Conservation (phyloP, 352 stramenopile genomes). For the Globisporangium abappressorium region DNA sequence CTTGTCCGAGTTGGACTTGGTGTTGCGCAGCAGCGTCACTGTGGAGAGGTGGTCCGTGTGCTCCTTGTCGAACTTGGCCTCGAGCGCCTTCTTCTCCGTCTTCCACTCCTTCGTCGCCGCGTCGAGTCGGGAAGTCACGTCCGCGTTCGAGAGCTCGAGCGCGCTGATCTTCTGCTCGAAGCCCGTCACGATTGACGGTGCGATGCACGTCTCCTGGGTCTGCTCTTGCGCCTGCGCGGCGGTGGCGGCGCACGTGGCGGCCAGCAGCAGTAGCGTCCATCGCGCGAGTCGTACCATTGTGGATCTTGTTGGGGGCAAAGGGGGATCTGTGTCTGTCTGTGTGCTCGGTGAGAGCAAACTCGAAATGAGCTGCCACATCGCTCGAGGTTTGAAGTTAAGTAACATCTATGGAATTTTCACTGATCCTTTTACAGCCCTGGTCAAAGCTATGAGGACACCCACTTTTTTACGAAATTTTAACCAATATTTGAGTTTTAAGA, state of each 20-base stretch:
- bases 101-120: slow-evolving; percentile 27
- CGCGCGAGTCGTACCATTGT: slow-evolving; percentile 35
- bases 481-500: not conserved
- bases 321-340: not conserved
- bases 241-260: slow-evolving; percentile 28
- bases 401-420: too few species aligned
- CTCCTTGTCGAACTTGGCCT: slow-evolving; percentile 33
- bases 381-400: not conserved
- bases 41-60: slow-evolving; percentile 24
- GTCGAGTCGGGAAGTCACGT: slow-evolving; percentile 41
- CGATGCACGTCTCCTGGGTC: slow-evolving; percentile 21
- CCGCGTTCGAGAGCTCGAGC: slow-evolving; percentile 37
- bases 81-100: slow-evolving; percentile 36
- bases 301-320: not conserved
- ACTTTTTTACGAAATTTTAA: not conserved
- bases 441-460: not conserved
- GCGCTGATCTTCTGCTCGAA: slow-evolving; percentile 44
- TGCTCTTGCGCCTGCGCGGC: slow-evolving; percentile 27
- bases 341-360: not conserved
- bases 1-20: slow-evolving; percentile 22
- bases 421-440: too few species aligned
- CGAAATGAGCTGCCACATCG: slow-evolving; percentile 3
- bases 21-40: slow-evolving; percentile 17
- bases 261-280: slow-evolving; percentile 39
- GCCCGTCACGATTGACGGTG: slow-evolving; percentile 35